These are phyloP conservation scores for Ganoderma sinense DNA, from an alignment of 1,284 basidiomycete genomes.

Conservation along the genomic window DNA sequence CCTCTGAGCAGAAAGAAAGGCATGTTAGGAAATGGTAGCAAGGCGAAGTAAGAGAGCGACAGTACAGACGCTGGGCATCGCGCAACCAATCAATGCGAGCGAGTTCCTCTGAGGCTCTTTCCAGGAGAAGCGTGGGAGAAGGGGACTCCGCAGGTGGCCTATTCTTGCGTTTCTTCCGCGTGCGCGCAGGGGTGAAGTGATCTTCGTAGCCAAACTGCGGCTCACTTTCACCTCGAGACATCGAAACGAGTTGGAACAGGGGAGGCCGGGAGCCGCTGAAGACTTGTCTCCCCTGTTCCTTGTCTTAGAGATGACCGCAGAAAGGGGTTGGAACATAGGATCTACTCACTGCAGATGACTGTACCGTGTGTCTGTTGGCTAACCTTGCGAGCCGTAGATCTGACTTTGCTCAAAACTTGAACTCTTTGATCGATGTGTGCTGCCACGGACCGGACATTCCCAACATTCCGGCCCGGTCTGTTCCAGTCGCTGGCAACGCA, in stretches of 20 bases:
- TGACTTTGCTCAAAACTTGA: background rate
- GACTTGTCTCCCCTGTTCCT: background rate
- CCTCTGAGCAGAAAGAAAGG: constrained; percentile 38
- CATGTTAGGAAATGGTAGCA: background rate
- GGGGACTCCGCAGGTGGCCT: constrained; percentile 29
- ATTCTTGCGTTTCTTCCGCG: constrained; percentile 42
- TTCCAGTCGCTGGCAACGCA: too few species aligned
- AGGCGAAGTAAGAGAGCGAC: constrained; percentile 32
- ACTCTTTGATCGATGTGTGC: background rate
- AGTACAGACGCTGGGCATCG: constrained; percentile 39
- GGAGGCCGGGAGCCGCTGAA: background rate
- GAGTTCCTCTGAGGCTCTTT: constrained; percentile 37
- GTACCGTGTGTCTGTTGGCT: background rate
- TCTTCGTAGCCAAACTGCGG: constrained; percentile 44
- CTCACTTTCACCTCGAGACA: constrained; percentile 18
- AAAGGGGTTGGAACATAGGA: background rate
- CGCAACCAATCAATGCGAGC: constrained; percentile 36
- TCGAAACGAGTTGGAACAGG: background rate
- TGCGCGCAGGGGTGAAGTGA: constrained; percentile 45
- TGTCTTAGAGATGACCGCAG: background rate
- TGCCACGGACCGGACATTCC: background rate
- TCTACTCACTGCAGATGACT: background rate
- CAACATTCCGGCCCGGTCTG: too few species aligned
- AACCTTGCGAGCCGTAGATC: background rate
- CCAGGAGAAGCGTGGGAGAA: constrained; percentile 33